phyloP scores from a whole-genome alignment of 495 filamentous ascomycete species.

The Penicillium pulvis region DNA sequence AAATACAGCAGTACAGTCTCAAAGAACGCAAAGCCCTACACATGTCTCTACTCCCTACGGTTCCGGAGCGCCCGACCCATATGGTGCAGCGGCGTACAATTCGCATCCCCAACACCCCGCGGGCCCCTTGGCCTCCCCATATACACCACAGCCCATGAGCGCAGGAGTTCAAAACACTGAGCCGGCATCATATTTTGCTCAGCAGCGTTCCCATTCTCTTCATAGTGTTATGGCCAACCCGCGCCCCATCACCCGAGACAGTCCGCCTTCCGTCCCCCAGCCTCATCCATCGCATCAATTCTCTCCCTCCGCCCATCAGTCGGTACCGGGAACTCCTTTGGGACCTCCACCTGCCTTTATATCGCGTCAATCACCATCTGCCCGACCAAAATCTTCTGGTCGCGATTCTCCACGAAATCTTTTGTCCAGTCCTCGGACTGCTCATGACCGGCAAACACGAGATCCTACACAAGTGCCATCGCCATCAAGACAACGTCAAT shows the following conservation, averaged over 20 bases:
- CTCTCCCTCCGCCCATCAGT: conserved; percentile 42
- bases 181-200: conserved; percentile 44
- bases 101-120: conserved; percentile 33
- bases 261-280: conserved; percentile 43
- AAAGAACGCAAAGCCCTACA: conserved; percentile 41
- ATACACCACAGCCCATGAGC: conserved; percentile 36
- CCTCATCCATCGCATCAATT: conserved; percentile 42
- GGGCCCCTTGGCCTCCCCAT: conserved; percentile 35
- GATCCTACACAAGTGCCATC: conserved; percentile 29
- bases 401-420: conserved; percentile 37
- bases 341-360: conserved; percentile 44
- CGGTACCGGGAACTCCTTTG: conserved; percentile 50
- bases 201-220: conserved; percentile 50
- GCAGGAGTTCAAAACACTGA: conserved; percentile 34
- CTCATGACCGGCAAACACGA: conserved; percentile 31
- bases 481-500: conserved; percentile 30
- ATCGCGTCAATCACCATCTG: conserved; percentile 38
- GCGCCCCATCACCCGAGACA: conserved; percentile 37
- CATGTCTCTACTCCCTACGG: conserved; percentile 37
- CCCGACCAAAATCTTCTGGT: conserved; percentile 37
- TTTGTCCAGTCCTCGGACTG: conserved; percentile 39
- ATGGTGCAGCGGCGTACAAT: conserved; percentile 37
- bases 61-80: conserved; percentile 38
- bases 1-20: conserved; percentile 35
- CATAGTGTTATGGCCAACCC: conserved; percentile 49